A percentile compares a stretch with the other conserved stretches of the same genome.
phyloP scores from a whole-genome alignment of 192 early-diverging fungal species.

The Glomus cerebriforme region DNA sequence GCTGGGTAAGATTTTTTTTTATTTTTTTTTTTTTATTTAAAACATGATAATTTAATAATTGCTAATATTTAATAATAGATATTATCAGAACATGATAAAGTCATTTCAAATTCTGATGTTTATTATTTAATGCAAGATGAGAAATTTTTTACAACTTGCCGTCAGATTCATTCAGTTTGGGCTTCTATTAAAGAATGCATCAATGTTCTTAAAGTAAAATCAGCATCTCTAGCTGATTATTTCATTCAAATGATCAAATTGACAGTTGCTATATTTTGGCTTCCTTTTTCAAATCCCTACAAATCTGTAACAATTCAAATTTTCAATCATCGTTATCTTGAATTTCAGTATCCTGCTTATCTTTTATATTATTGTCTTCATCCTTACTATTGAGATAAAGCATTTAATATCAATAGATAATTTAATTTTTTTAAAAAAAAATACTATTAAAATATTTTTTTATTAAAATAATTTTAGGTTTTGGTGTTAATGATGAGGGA shows the following conservation, averaged over 20 bases:
- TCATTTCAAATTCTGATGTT: background rate
- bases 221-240: background rate
- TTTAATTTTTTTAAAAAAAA: background rate
- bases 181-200: background rate
- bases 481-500: background rate
- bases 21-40: too few species aligned
- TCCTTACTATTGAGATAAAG: background rate
- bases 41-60: too few species aligned
- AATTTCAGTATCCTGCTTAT: too few species aligned
- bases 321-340: too few species aligned
- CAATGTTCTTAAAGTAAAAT: background rate
- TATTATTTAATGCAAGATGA: background rate
- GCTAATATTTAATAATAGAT: too few species aligned
- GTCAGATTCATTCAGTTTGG: background rate
- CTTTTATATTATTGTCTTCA: too few species aligned
- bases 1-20: background rate
- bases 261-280: background rate
- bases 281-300: background rate
- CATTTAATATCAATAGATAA: background rate
- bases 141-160: too few species aligned
- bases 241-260: background rate
- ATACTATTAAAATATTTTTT: background rate
- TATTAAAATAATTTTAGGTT: background rate
- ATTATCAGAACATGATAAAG: background rate
- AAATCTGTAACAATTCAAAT: background rate